Evolutionary conservation across 495 filamentous ascomycete genomes (phyloP), one percentile per base, ranked within the genome.

Genomic region (Aspergillus mulundensis): DNA sequence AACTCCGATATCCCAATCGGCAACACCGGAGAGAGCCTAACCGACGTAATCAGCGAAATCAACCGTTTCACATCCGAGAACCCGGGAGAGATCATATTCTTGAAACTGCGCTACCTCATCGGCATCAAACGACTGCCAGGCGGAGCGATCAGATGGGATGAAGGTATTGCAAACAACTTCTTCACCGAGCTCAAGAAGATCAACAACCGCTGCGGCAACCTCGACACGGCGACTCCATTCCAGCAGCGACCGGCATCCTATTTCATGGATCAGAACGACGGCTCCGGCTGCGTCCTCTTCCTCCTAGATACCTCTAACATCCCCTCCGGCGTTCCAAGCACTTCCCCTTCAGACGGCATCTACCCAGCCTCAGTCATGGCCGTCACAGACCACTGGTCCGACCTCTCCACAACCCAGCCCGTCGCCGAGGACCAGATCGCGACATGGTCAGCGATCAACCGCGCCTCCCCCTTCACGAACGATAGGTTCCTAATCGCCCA

Each of bases 41-140:
- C 15, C 2, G 28, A 57, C 14, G 32, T 57, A 6, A 50, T 57
- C 28, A 50, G 16, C 24, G 54, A 57, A 25, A 28, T 57, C 46
- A 57, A 57, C 25, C 46, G 40, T 21, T 57, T 57, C 40, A 57
- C 54, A 1, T 36, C 36, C 7, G 54, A 57, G 19, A 57, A 57
- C 14, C 46, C 54, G 5, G 54, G 54, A 18, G 54, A 57, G 28
- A 25, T 50, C 38, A 28, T 57, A 30, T 50, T 57, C 14, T 14
- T 57, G 12, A 47, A 41, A 3, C 5, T 57, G 24, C 42, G 54
- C 25, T 57, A 57, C 36, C 54, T 57, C 3, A 40, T 57, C 14
- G 54, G 54, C 1, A 41, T 57, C 19, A 47, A 46, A 19, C 19
- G 46, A n/a, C 12, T 57, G 4, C 54, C 54, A 7, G 46, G 54